A percentile compares a stretch with the other conserved stretches of the same genome.
These are phyloP conservation scores for Biscogniauxia marginata DNA, from an alignment of 2,329 filamentous ascomycete genomes.

Conservation along the genomic window DNA sequence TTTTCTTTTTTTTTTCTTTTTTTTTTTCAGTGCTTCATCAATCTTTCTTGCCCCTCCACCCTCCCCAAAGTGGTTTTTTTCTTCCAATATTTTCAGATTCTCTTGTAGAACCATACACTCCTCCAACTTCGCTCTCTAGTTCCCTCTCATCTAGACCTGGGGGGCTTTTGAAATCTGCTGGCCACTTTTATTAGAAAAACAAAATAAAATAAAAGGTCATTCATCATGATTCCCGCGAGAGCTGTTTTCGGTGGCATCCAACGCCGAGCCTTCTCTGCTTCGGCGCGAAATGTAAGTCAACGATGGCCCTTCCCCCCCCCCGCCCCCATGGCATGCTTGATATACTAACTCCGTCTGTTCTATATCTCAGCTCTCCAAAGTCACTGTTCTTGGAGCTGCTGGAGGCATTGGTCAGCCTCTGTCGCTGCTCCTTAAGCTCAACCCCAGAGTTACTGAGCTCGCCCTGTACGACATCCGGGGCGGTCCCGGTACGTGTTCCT, in stretches of 20 bases:
- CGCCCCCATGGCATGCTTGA: constrained; percentile 2
- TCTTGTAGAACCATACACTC: too few relatives aligned
- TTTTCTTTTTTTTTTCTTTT: not conserved
- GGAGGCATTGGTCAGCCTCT: constrained; percentile 98
- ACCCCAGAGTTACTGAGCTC: constrained; percentile 89
- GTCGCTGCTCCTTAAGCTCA: constrained; percentile 97
- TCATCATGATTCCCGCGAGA: constrained; percentile 31
- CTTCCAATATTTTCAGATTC: too few relatives aligned
- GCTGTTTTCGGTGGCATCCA: constrained; percentile 49
- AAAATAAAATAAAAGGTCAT: too few relatives aligned
- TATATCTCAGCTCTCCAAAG: constrained; percentile 81
- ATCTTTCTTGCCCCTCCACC: not conserved
- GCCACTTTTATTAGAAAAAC: too few relatives aligned
- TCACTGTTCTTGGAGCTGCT: constrained; percentile 92
- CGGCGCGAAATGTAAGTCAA: constrained; percentile 68
- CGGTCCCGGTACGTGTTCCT: constrained; percentile 70
- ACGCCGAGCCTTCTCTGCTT: constrained; percentile 78
- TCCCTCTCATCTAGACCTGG: not conserved
- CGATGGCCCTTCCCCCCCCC: constrained; percentile 12
- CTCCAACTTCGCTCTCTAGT: not conserved
- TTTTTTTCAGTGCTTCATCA: not conserved
- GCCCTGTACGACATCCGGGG: constrained; percentile 97
- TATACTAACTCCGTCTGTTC: constrained; percentile 13
- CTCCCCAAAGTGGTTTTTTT: too few relatives aligned
- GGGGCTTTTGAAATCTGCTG: not conserved